A percentile compares a stretch with the other conserved stretches of the same genome.
Evolutionary conservation across 805 yeast genomes (phyloP).

Genomic region (Clavispora carvajalis): DNA sequence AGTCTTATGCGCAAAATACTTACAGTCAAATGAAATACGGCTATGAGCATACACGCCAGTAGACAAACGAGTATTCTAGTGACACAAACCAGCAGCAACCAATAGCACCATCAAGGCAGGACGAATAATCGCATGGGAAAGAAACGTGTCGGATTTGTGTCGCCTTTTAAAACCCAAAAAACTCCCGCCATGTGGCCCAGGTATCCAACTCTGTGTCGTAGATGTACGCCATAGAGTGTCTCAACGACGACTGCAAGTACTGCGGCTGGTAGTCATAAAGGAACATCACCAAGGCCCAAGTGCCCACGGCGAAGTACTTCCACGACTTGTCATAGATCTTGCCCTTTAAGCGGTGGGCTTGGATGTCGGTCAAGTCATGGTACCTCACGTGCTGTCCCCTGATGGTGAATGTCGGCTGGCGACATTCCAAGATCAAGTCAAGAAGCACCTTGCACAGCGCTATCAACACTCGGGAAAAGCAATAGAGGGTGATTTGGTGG

Average conservation of each 20-base stretch:
- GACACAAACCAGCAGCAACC: background rate
- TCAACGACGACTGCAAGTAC: conserved; percentile 57
- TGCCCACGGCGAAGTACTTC: conserved; percentile 55
- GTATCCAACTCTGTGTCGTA: conserved; percentile 53
- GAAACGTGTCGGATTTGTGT: no score
- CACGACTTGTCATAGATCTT: conserved; percentile 38
- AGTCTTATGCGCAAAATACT: no score
- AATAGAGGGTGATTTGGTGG: conserved; percentile 72
- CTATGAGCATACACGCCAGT: no score
- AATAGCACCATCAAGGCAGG: no score
- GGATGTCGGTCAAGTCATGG: conserved; percentile 26
- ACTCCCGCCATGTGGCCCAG: conserved; percentile 45
- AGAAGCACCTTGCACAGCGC: conserved; percentile 53
- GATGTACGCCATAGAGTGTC: conserved; percentile 65
- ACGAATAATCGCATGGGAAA: no score
- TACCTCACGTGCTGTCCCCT: conserved; percentile 17
- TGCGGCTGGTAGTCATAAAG: conserved; percentile 60
- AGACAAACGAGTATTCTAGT: background rate
- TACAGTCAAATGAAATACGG: no score
- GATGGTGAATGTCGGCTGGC: conserved; percentile 27
- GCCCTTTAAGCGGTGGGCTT: conserved; percentile 28
- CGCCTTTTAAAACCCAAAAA: conserved; percentile 31
- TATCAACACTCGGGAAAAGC: conserved; percentile 61
- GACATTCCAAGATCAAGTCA: conserved; percentile 32
- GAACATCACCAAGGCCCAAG: conserved; percentile 74